Base-by-base conservation (phyloP, 2,329 filamentous ascomycete genomes). In the Coleophoma crateriformis region DNA sequence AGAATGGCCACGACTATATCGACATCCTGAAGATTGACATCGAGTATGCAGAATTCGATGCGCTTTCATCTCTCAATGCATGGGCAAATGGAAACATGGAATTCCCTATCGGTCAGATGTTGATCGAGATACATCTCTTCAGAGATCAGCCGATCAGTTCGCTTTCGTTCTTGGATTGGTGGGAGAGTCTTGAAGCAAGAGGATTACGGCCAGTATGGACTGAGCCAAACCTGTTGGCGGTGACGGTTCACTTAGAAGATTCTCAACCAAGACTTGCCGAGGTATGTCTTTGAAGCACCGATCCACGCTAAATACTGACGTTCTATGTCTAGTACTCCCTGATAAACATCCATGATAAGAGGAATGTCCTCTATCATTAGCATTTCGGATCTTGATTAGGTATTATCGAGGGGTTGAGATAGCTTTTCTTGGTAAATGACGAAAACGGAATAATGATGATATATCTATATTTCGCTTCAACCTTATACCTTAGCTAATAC, bases 21-120 rank as follows among this genome's bases (percentile, higher is more conserved):
- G 66, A 68, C 52, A 56, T 68, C 39, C 48, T 67, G 42, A 67
- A 68, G 54, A 67, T 67, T 56, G 64, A 68, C 52, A 66, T 67
- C 40, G 65, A 67, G 50, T 58, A 57, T 33, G 54, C 54, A 44
- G 65, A 67, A 51, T 67, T 64, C 50, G 60, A 62, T 33, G 50
- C 63, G n/a, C 50, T 62, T 50, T 51, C 53, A 15, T 50, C 47
- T 15, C 47, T 63, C 17, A 46, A 46, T 39, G 13, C 54, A 27
- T 52, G 7, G 55, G 35, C 39, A 55, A 14, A 11, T 14, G 19
- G 19, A 14, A 19, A 14, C 17, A 17, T 17, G 11, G 50, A 54
- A 37, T 58, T 61, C 37, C 59, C 59, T 12, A 56, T 61, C 32
- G 59, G 59, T 13, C 58, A 61, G 49, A 55, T 61, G 40, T 33